These are phyloP conservation scores for Fusarium austroafricanum DNA, from an alignment of 2,329 filamentous ascomycete species.

Conservation along the genomic window DNA sequence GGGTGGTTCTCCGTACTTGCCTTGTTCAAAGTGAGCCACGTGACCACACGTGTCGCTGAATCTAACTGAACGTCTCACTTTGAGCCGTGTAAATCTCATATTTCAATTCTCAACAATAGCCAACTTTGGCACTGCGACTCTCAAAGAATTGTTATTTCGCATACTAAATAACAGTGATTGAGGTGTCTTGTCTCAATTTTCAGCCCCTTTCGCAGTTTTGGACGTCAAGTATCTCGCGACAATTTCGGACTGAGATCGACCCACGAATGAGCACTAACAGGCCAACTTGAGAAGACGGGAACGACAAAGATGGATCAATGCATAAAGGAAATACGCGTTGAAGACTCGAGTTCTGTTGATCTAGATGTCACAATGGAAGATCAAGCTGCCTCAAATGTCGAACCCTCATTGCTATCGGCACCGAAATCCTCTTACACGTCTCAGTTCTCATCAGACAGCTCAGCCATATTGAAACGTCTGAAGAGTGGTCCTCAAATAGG, in stretches of 20 bases:
- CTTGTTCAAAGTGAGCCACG: constrained; percentile 9
- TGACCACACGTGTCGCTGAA: constrained; percentile 33
- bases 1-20: background rate
- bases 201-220: background rate
- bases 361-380: background rate
- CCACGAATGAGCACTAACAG: constrained; percentile 16
- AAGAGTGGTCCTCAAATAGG: constrained; percentile 14
- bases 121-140: constrained; percentile 1
- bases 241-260: background rate
- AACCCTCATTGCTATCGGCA: background rate
- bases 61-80: constrained; percentile 23
- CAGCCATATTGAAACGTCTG: constrained; percentile 47
- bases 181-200: background rate
- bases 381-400: background rate
- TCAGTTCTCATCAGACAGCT: constrained; percentile 47
- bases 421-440: constrained; percentile 43
- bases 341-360: background rate
- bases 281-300: background rate
- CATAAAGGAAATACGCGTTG: background rate
- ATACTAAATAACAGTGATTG: background rate
- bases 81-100: constrained; percentile 23
- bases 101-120: constrained; percentile 11
- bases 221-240: background rate
- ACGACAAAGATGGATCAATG: constrained; percentile 8
- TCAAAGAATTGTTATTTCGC: background rate